These are phyloP conservation scores for Immersiporthe knoxdaviesiana DNA, from an alignment of 2,329 filamentous ascomycete species.

Conservation along the genomic window DNA sequence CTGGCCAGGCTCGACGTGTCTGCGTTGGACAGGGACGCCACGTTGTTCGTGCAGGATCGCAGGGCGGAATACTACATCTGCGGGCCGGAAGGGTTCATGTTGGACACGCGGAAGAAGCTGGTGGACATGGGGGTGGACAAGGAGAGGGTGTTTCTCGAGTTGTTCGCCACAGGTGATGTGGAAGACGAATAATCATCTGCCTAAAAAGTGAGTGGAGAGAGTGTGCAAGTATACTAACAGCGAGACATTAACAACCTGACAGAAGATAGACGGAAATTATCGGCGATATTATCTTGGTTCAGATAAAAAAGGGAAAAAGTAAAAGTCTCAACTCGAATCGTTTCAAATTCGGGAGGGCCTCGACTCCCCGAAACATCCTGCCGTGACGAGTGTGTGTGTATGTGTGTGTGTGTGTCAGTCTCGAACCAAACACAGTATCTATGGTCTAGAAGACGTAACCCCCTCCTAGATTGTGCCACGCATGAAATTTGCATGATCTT, in stretches of 20 bases:
- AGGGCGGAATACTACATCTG: slow-evolving; percentile 72
- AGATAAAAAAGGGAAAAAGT: not conserved
- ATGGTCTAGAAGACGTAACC: not conserved
- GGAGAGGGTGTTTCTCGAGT: slow-evolving; percentile 67
- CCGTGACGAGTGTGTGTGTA: not conserved
- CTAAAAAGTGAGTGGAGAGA: not conserved
- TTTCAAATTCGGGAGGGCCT: not conserved
- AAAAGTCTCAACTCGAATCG: not conserved
- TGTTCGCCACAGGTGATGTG: slow-evolving; percentile 64
- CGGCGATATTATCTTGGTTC: not conserved
- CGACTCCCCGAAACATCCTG: not conserved
- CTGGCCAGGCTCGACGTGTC: slow-evolving; percentile 56
- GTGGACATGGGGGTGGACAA: slow-evolving; percentile 57
- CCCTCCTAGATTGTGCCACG: not conserved
- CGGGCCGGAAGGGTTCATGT: slow-evolving; percentile 73
- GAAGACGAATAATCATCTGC: not conserved
- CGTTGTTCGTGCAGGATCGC: slow-evolving; percentile 59
- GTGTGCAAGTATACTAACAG: not conserved
- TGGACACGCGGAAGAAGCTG: slow-evolving; percentile 57
- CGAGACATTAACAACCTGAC: no score
- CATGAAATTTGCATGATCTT: not conserved
- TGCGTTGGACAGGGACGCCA: slow-evolving; percentile 52
- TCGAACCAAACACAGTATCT: not conserved
- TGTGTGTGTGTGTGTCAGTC: not conserved
- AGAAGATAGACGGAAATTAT: not conserved